Base-by-base conservation (phyloP, 768 basidiomycete species). In the Agaricus subrufescens region DNA sequence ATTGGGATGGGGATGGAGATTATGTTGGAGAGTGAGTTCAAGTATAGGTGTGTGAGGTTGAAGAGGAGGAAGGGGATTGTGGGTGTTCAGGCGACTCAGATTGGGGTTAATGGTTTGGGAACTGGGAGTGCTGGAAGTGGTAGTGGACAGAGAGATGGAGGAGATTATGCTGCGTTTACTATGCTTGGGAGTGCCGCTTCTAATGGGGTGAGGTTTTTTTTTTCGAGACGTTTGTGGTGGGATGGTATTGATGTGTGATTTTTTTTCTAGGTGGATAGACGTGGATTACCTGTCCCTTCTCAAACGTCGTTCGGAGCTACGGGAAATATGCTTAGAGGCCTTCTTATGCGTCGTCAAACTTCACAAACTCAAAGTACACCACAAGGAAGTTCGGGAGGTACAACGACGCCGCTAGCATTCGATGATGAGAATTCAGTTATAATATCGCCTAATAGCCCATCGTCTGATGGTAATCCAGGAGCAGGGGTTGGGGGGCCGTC, bases 1-100 rank as follows among this genome's bases (percentile, higher is more conserved):
- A 81, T 84, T 62, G 82, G 81, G 31, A 94, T 98, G 92, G 97
- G 96, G 19, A 76, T 99, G 53, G 94, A 95, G 56, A 80, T 95
- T 57, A 83, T 88, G 63, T 71, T 84, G 31, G 97, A 99, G 73
- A 87, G 85, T 61, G 93, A 97, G 66, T 98, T 82, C 74, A 95
- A 93, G 76, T 87, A 87, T 65, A 77, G 91, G 58, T 97, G 95
- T 67, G 78, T 94, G 30, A 78, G 95, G 25, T 75, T 78, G 40
- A 92, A 94, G 79, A 80, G 78, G 68, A 81, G 78, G 69, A 91
- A 85, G 75, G 71, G 77, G 2, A 65, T 71, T 9, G 65, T 77
- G 30, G 73, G 64, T 62, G 59, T 56, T 43, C 58, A 44, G 29
- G 25, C n/a, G 30, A 45, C 39, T 12, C 56, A 30, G 29, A 30